Base-by-base conservation (phyloP, 768 basidiomycete species). In the Lactifluus piperatus region DNA sequence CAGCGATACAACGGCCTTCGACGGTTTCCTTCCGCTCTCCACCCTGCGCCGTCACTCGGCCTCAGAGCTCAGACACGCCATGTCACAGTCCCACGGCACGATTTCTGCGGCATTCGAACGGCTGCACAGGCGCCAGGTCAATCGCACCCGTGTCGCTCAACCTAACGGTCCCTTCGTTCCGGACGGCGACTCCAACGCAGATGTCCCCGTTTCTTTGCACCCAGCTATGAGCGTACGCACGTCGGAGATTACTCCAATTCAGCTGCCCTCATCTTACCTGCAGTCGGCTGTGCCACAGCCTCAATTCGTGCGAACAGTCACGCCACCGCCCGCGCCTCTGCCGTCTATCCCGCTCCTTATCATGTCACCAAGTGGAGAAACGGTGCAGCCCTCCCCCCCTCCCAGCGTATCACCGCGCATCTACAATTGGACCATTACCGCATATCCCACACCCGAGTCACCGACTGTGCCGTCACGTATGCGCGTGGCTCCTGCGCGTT, bases 321-420 rank as follows among this genome's bases (percentile, higher is more conserved):
- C 58, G 0, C 62, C 58, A 3, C 58, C 58, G 8, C 34, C 53
- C n/a, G 30, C 44, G 7, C 26, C 58, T 29, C 6, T 32, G 20
- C 20, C 37, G 29, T 34, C 54, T 1, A 29, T n/a, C 44, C 37
- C 54, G 30, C 10, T 50, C 37, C 37, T 9, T 5, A 16, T 37
- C 29, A 46, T 39, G 36, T 51, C 60, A 10, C 60, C 60, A 6
- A 41, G 34, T 18, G 50, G 44, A 30, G 59, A 56, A 18, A 11
- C 24, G 43, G 2, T 52, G 44, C 53, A 63, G 45, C 63, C 53
- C 10, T 63, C 63, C 2, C 63, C 61, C 24, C 63, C 61, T 54
- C 63, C 61, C n/a, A 63, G 56, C n/a, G 60, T 58, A n/a, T 63
- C 63, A 10, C 63, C 63, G 5, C 60, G 44, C 44, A 51, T 62